Percentiles rank a stretch among this genome's conserved stretches.
These are phyloP conservation scores for Alternaria gansuensis DNA, from an alignment of 2,329 filamentous ascomycete genomes.

Conservation along the genomic window DNA sequence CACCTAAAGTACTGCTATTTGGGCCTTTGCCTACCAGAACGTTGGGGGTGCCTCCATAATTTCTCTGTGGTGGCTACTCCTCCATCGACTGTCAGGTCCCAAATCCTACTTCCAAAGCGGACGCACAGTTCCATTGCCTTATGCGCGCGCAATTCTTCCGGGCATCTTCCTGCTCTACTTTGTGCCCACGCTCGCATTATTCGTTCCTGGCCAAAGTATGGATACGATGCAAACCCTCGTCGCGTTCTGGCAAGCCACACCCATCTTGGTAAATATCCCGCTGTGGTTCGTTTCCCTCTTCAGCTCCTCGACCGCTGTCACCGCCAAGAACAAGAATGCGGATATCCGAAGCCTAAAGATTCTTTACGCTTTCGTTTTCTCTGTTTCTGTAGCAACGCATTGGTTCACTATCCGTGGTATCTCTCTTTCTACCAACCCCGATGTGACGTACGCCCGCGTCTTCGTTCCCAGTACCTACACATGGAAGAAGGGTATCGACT, in stretches of 20 bases:
- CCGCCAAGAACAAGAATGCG: slow-evolving; percentile 17
- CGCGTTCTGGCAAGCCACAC: slow-evolving; percentile 29
- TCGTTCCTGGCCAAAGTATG: slow-evolving; percentile 12
- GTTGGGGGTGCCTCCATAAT: slow-evolving; percentile 26
- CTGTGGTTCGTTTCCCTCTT: slow-evolving; percentile 27
- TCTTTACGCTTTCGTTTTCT: slow-evolving; percentile 22
- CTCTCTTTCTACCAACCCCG: slow-evolving; percentile 22
- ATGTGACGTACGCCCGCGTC: slow-evolving; percentile 19
- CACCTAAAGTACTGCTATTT: slow-evolving; percentile 19
- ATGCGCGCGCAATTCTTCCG: slow-evolving; percentile 27
- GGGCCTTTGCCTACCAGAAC: slow-evolving; percentile 27
- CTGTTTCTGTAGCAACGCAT: slow-evolving; percentile 17
- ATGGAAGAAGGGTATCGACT: slow-evolving; percentile 17
- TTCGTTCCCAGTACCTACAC: slow-evolving; percentile 24
- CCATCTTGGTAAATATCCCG: slow-evolving; percentile 27
- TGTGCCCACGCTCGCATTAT: slow-evolving; percentile 25
- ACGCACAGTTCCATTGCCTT: slow-evolving; percentile 24
- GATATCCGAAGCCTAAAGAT: slow-evolving; percentile 24
- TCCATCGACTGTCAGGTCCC: slow-evolving; percentile 20
- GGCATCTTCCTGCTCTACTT: slow-evolving; percentile 23
- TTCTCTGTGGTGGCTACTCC: slow-evolving; percentile 25
- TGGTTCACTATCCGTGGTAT: slow-evolving; percentile 25
- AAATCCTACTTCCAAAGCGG: slow-evolving; percentile 28
- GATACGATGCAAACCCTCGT: slow-evolving; percentile 17
- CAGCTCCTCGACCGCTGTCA: slow-evolving; percentile 9